phyloP scores from a whole-genome alignment of 78 protist genomes.

The Tieghemostelium lacteum region DNA sequence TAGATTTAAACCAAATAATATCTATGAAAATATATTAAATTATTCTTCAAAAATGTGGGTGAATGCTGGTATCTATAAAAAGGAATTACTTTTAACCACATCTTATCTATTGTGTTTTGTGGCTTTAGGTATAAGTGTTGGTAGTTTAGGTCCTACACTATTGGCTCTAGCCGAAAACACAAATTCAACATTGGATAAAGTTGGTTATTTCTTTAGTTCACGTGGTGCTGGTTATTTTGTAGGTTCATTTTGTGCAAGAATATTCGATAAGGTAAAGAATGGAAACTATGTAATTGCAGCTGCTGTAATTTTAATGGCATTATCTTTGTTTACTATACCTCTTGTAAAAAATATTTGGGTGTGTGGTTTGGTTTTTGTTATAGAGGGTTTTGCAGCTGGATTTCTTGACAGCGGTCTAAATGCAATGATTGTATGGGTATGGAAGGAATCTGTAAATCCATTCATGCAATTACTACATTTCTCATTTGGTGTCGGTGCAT shows the following conservation, averaged over 20 bases:
- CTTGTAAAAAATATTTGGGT: constrained; percentile 3
- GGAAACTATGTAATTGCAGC: constrained; percentile 28
- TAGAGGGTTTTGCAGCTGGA: constrained; percentile 37
- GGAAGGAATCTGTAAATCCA: constrained; percentile 58
- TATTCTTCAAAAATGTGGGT: constrained; percentile 4
- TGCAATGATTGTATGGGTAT: constrained; percentile 71
- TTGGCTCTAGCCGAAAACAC: constrained; percentile 4
- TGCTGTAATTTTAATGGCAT: constrained; percentile 10
- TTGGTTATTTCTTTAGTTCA: constrained; percentile 56
- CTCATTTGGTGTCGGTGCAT: constrained; percentile 71
- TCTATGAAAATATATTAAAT: constrained; percentile 37
- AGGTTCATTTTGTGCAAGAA: constrained; percentile 45
- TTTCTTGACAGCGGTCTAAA: constrained; percentile 48
- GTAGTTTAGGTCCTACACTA: constrained; percentile 69
- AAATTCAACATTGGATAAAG: constrained; percentile 14
- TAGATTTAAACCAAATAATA: not conserved
- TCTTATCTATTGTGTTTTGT: constrained; percentile 51
- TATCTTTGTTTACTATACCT: constrained; percentile 53
- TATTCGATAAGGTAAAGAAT: constrained; percentile 38
- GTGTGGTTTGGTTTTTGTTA: not conserved
- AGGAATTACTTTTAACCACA: constrained; percentile 20
- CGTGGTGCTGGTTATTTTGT: constrained; percentile 71
- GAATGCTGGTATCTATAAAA: constrained; percentile 15
- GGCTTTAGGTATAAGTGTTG: constrained; percentile 50
- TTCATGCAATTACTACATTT: constrained; percentile 76